Evolutionary conservation across 306 rosid genomes (phyloP), one percentile per base, ranked within the genome.

Genomic region (Ochetophila trinervis): DNA sequence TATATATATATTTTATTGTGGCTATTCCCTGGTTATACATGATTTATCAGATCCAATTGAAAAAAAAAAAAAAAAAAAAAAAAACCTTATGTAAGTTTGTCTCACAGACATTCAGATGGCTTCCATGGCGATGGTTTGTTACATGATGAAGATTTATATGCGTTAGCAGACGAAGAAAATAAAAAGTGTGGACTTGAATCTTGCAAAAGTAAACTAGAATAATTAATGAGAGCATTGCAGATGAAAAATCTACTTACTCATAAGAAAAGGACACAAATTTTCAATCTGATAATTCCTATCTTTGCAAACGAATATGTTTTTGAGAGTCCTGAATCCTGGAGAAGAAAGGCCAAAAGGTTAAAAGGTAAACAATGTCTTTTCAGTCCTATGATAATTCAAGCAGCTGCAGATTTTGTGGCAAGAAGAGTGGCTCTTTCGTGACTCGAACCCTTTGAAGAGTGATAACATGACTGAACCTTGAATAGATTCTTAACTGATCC

Each of bases 401-500:
- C 69, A 5, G 45, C 49, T 57, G 81, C 16, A 34, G 72, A 54
- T 80, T 85, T 85, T 69, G 53, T 60, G 40, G 62, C 24, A n/a
- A 82, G 53, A 60, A 74, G 65, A 49, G 32, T 66, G 37, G 22
- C 60, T 81, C 80, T 78, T 7, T 83, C 80, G 0, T 68, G 44
- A 19, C 84, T 77, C 6, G 88, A 27, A 2, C 21, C 77, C 66
- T 62, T 40, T 40, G 45, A 40, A 40, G 81, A 70, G 55, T 79
- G 47, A 58, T 91, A 91, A 67, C 85, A 84, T 3, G 91, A 80
- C 53, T 66, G 79, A 59, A 82, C 78, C 21, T 80, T 78, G 48
- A 91, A 32, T 16, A 85, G 68, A 47, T 76, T 82, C 86, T 44
- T 91, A 34, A 58, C 67, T 17, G 76, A 71, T 45, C 78, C 70